These are phyloP conservation scores for Globisporangium echinulatum DNA, from an alignment of 352 stramenopile genomes.

Conservation along the genomic window DNA sequence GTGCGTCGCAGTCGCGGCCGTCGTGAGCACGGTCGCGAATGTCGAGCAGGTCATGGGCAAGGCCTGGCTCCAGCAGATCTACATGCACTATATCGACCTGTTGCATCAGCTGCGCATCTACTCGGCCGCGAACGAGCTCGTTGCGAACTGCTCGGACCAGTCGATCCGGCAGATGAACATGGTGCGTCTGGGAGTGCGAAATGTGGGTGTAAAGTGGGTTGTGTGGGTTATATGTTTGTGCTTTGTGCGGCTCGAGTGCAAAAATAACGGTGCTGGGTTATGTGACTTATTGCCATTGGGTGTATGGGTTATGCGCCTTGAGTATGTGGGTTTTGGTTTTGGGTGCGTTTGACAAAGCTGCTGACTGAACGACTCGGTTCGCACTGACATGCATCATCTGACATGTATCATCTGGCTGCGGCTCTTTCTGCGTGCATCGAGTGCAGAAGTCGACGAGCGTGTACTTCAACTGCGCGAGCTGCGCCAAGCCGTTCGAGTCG, in stretches of 20 bases:
- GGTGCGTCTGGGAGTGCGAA: slow-evolving; percentile 22
- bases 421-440: not conserved
- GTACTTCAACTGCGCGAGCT: slow-evolving; percentile 80
- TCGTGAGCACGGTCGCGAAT: slow-evolving; percentile 61
- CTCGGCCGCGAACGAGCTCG: slow-evolving; percentile 81
- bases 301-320: no score
- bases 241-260: no score
- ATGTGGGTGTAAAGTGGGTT: no score
- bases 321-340: no score
- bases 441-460: slow-evolving; percentile 82
- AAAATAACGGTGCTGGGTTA: no score
- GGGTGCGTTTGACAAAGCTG: no score
- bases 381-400: no score
- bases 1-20: slow-evolving; percentile 67
- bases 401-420: not conserved
- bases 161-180: slow-evolving; percentile 91
- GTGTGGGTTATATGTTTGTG: no score
- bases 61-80: slow-evolving; percentile 84
- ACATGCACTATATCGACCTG: slow-evolving; percentile 89
- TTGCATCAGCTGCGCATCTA: slow-evolving; percentile 86
- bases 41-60: slow-evolving; percentile 84
- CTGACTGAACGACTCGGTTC: no score
- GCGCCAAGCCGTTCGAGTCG: slow-evolving; percentile 64
- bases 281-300: no score
- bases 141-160: slow-evolving; percentile 72